Evolutionary conservation across 768 basidiomycete genomes (phyloP).

Genomic region (Cystobasidium tubakii): DNA sequence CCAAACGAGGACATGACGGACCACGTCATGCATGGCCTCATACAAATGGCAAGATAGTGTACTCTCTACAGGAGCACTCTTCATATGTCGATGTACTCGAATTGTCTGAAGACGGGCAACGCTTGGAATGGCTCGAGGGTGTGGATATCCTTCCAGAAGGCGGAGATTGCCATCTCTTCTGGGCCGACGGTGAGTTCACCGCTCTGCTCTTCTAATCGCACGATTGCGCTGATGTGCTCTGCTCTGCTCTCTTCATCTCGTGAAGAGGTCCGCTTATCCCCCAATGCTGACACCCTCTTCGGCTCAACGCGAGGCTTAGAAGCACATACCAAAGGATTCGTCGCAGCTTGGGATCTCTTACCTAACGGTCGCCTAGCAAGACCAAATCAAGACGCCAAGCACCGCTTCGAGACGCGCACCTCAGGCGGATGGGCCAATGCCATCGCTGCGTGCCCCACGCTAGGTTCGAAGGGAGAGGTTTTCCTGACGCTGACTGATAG

Average conservation of each 20-base stretch:
- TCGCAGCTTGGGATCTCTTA: slow-evolving; percentile 41
- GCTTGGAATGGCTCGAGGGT: slow-evolving; percentile 36
- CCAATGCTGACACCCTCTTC: slow-evolving; percentile 40
- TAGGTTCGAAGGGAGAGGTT: slow-evolving; percentile 19
- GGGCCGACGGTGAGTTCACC: slow-evolving; percentile 45
- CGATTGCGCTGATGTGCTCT: too few relatives aligned
- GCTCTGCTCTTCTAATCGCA: slow-evolving; percentile 20
- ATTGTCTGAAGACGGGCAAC: slow-evolving; percentile 12
- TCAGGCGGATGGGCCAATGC: slow-evolving; percentile 48
- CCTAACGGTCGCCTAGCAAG: slow-evolving; percentile 32
- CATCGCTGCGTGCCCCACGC: slow-evolving; percentile 41
- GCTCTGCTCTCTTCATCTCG: not conserved
- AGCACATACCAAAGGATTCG: slow-evolving; percentile 42
- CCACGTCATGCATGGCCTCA: slow-evolving; percentile 47
- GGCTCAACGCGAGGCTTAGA: slow-evolving; percentile 45
- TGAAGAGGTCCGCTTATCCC: slow-evolving; percentile 26
- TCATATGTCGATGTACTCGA: slow-evolving; percentile 35
- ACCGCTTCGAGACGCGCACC: slow-evolving; percentile 44
- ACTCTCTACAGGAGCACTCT: slow-evolving; percentile 46
- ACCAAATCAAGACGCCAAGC: slow-evolving; percentile 8
- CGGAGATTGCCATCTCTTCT: slow-evolving; percentile 33
- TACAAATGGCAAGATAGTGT: slow-evolving; percentile 45
- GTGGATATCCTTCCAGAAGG: slow-evolving; percentile 43
- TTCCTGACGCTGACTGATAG: slow-evolving; percentile 45
- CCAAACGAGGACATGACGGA: slow-evolving; percentile 43